Conservation (phyloP, 768 basidiomycete species). For the Tephrocybe sp. region DNA sequence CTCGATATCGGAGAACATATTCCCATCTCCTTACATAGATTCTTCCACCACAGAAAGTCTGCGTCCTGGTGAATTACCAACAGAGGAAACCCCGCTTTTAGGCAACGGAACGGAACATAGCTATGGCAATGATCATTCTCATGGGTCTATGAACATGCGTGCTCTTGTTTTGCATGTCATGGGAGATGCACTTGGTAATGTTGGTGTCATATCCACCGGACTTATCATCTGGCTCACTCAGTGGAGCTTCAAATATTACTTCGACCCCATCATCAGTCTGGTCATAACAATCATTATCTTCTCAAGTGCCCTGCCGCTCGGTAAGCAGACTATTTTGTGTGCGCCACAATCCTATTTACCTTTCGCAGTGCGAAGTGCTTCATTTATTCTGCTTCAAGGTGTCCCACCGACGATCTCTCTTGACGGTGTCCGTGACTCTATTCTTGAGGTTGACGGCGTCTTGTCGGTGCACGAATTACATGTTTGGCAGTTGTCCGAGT, state of each 20-base stretch:
- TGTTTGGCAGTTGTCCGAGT: constrained; percentile 96
- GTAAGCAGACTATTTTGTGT: constrained; percentile 34
- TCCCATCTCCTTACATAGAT: constrained; percentile 3
- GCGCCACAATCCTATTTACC: neutral
- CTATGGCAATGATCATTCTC: constrained; percentile 33
- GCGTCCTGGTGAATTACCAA: constrained; percentile 9
- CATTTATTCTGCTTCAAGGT: constrained; percentile 92
- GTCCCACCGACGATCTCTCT: constrained; percentile 88
- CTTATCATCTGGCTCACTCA: constrained; percentile 89
- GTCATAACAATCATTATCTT: constrained; percentile 97
- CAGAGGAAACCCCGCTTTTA: constrained; percentile 48
- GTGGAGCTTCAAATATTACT: constrained; percentile 87
- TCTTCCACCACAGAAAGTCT: constrained; percentile 10
- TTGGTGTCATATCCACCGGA: constrained; percentile 95
- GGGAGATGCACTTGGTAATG: constrained; percentile 96
- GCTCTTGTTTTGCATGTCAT: constrained; percentile 92
- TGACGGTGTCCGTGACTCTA: constrained; percentile 82
- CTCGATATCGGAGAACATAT: constrained; percentile 14
- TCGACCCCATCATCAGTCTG: constrained; percentile 90
- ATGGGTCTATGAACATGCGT: constrained; percentile 97
- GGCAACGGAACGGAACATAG: constrained; percentile 15
- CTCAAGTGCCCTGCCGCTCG: constrained; percentile 89
- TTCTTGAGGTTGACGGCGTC: constrained; percentile 81
- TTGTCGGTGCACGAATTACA: constrained; percentile 90
- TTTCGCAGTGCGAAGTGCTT: constrained; percentile 74